Conservation (phyloP, 257 asterid genomes). For the Solanum chilense region DNA sequence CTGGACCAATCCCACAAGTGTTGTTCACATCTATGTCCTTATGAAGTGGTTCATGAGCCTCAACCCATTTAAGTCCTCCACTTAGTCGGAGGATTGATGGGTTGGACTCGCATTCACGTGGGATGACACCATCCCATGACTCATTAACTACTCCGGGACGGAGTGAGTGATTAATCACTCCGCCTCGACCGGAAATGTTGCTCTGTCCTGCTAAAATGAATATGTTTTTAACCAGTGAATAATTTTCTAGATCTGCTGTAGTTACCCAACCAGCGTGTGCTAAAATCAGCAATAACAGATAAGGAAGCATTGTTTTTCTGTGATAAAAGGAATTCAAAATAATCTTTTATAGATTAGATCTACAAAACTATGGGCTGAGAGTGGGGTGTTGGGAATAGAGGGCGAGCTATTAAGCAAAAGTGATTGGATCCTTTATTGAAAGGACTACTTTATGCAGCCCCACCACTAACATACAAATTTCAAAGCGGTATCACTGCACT, state of each 20-base stretch:
- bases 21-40: slow-evolving; percentile 15
- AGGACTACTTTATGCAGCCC: neutral
- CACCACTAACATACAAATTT: neutral
- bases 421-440: neutral
- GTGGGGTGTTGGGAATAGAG: neutral
- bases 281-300: neutral
- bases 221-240: neutral
- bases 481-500: neutral
- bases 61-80: slow-evolving; percentile 13
- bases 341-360: neutral
- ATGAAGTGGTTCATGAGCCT: slow-evolving; percentile 29
- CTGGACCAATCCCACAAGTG: slow-evolving; percentile 29
- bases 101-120: slow-evolving; percentile 1
- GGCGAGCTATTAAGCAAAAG: neutral
- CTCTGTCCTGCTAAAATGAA: slow-evolving; percentile 13
- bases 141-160: neutral
- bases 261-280: neutral
- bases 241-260: neutral
- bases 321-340: neutral
- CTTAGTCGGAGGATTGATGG: slow-evolving; percentile 10
- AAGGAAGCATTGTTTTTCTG: neutral
- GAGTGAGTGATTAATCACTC: neutral
- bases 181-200: slow-evolving; percentile 11
- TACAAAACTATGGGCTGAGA: neutral
- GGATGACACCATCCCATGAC: slow-evolving; percentile 1